Conservation (phyloP, 2,329 filamentous ascomycete genomes). For the Diaporthe sp. region DNA sequence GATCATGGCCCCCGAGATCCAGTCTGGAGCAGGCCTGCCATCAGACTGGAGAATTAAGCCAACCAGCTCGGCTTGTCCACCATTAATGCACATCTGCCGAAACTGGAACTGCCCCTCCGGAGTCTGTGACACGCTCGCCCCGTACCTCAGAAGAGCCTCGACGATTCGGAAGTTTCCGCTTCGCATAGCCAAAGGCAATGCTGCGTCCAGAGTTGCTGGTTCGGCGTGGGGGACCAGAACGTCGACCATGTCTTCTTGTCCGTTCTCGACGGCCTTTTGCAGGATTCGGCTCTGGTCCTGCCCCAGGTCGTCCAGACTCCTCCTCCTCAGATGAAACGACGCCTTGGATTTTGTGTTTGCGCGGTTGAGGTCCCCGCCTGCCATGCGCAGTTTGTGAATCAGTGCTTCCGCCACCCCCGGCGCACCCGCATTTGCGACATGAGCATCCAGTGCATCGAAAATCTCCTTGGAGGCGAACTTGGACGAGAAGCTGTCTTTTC, state of each 20-base stretch:
- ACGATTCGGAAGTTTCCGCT: conserved; percentile 57
- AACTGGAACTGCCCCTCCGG: conserved; percentile 67
- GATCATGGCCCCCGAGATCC: conserved; percentile 64
- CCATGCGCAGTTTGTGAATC: conserved; percentile 61
- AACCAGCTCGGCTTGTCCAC: conserved; percentile 60
- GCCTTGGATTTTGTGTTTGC: conserved; percentile 60
- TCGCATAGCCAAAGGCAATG: conserved; percentile 63
- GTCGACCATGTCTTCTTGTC: conserved; percentile 65
- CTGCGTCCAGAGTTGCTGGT: conserved; percentile 60
- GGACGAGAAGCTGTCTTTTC: conserved; percentile 60
- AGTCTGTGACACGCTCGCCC: conserved; percentile 61
- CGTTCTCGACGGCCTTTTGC: conserved; percentile 63
- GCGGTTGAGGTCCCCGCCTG: conserved; percentile 65
- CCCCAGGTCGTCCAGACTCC: conserved; percentile 63
- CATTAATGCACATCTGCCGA: conserved; percentile 61
- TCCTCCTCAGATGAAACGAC: conserved; percentile 61
- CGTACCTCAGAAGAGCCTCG: conserved; percentile 63
- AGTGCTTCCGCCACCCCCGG: conserved; percentile 69
- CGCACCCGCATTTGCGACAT: conserved; percentile 62
- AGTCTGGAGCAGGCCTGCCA: conserved; percentile 56
- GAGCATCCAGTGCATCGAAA: conserved; percentile 62
- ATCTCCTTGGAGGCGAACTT: conserved; percentile 66
- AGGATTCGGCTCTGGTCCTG: conserved; percentile 65
- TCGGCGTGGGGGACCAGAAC: conserved; percentile 68
- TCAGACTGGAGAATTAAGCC: conserved; percentile 63